Conservation (phyloP, 139 green algal species). For the Medakamo hakoo region DNA sequence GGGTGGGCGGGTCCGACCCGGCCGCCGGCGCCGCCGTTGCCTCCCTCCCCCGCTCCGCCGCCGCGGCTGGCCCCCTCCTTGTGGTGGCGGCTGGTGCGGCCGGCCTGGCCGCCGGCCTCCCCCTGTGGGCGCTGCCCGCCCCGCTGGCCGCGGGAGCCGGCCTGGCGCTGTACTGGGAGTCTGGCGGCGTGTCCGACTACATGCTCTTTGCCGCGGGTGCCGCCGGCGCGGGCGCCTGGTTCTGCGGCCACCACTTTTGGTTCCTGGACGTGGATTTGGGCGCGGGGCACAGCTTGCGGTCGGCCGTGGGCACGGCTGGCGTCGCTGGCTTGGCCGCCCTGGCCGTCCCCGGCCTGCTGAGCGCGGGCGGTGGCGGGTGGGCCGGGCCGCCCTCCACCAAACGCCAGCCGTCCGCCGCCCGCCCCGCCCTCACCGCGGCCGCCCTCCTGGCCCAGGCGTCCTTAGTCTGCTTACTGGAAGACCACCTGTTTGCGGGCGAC, state of each 20-base stretch:
- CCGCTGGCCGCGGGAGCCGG: constrained; percentile 61
- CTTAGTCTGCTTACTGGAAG: constrained; percentile 57
- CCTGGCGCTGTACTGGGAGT: constrained; percentile 74
- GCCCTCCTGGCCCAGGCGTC: constrained; percentile 41
- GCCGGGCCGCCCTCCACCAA: not conserved
- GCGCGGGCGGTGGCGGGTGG: constrained; percentile 5
- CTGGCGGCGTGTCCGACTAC: constrained; percentile 49
- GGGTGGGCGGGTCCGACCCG: too few species aligned
- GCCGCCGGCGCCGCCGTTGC: not conserved
- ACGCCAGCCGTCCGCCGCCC: not conserved
- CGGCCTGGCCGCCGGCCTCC: constrained; percentile 49
- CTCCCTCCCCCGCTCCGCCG: not conserved
- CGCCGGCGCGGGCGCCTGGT: constrained; percentile 33
- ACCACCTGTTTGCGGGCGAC: constrained; percentile 39
- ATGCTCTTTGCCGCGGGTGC: constrained; percentile 50
- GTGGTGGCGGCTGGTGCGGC: constrained; percentile 27
- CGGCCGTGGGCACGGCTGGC: constrained; percentile 43
- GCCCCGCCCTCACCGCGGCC: not conserved
- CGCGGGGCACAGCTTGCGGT: constrained; percentile 36
- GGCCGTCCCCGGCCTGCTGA: constrained; percentile 51
- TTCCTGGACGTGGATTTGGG: constrained; percentile 60
- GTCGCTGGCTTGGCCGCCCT: constrained; percentile 47
- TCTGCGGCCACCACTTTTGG: constrained; percentile 66
- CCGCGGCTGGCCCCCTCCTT: constrained; percentile 15
- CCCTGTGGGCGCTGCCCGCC: constrained; percentile 55